Evolutionary conservation across 495 filamentous ascomycete species (phyloP).

Genomic region (Aspergillus nanangensis): DNA sequence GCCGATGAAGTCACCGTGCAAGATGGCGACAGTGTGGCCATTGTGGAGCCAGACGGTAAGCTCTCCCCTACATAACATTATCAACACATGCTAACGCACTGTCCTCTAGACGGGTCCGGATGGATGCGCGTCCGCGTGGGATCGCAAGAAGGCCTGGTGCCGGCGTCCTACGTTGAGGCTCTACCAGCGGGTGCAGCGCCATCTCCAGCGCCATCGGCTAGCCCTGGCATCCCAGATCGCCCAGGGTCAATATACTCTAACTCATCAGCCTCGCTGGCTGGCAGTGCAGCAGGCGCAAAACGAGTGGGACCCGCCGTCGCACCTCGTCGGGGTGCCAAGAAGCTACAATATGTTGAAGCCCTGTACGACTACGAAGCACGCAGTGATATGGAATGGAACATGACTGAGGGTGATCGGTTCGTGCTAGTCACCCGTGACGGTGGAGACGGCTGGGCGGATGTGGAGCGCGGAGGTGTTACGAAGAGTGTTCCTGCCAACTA

Average conservation of each 20-base stretch:
- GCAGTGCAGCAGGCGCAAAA: slow-evolving; percentile 50
- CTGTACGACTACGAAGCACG: slow-evolving; percentile 87
- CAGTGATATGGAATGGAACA: slow-evolving; percentile 82
- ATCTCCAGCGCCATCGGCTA: slow-evolving; percentile 34
- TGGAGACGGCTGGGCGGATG: slow-evolving; percentile 95
- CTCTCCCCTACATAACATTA: slow-evolving; percentile 4
- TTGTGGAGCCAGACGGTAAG: slow-evolving; percentile 89
- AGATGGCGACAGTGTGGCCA: slow-evolving; percentile 68
- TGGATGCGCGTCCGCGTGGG: slow-evolving; percentile 80
- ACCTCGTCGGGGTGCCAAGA: slow-evolving; percentile 88
- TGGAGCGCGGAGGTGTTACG: slow-evolving; percentile 84
- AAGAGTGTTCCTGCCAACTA: slow-evolving; percentile 94
- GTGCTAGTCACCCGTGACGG: slow-evolving; percentile 78
- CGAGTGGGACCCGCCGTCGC: slow-evolving; percentile 93
- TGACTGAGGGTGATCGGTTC: slow-evolving; percentile 87
- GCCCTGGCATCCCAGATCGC: slow-evolving; percentile 39
- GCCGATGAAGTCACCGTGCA: slow-evolving; percentile 76
- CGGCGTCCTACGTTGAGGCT: slow-evolving; percentile 70
- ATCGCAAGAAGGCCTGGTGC: slow-evolving; percentile 73
- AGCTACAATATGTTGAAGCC: slow-evolving; percentile 89
- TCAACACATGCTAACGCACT: neutral
- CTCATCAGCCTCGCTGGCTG: slow-evolving; percentile 67
- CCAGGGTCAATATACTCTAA: slow-evolving; percentile 71
- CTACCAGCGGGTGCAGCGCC: slow-evolving; percentile 32
- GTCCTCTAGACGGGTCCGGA: slow-evolving; percentile 70